Evolutionary conservation across 2,329 filamentous ascomycete genomes (phyloP), one percentile per base, ranked within the genome.

Genomic region (Ceratocystis papillata): DNA sequence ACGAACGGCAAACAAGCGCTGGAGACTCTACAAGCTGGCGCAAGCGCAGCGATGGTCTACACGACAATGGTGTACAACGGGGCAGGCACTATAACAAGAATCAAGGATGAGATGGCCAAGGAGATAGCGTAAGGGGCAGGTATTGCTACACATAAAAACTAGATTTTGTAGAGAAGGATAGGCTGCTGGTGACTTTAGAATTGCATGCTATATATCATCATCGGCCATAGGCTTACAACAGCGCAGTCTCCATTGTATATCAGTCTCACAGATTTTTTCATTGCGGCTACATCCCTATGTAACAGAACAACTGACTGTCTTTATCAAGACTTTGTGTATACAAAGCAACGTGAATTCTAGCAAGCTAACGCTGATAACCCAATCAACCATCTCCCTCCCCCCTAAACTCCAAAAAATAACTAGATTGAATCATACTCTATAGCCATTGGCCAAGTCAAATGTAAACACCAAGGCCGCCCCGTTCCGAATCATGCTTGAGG

Each of bases 21-120:
- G 15, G 81, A 89, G 76, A 84, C 93, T 5, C 79, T 97, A 62
- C 89, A 95, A 70, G 91, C 92, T 0, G 94, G 94, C 7, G 94
- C 94, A 0, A 93, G 87, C 71, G 86, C 95, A 15, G 91, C 90
- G 1, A 94, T 96, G 85, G 81, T 96, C 64, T 97, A 97, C 75
- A 99, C 94, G 0, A 88, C 78, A 0, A 75, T 87, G 72, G 81
- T 84, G 1, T 87, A 88, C 69, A 83, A 83, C 12, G 85, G 85
- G 12, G 78, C 82, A 0, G 85, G 85, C 20, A 87, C 84, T 1
- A 76, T 87, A 20, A 86, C 85, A 57, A 78, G 83, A 71, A 84
- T 87, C 69, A 87, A 87, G 76, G 75, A 76, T 60, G 83, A 87
- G 78, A 82, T 87, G 78, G 79, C 76, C 71, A 74, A 78, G 67